Conservation (phyloP, 345 rosid genomes). For the Eucalyptus erythrocorys region DNA sequence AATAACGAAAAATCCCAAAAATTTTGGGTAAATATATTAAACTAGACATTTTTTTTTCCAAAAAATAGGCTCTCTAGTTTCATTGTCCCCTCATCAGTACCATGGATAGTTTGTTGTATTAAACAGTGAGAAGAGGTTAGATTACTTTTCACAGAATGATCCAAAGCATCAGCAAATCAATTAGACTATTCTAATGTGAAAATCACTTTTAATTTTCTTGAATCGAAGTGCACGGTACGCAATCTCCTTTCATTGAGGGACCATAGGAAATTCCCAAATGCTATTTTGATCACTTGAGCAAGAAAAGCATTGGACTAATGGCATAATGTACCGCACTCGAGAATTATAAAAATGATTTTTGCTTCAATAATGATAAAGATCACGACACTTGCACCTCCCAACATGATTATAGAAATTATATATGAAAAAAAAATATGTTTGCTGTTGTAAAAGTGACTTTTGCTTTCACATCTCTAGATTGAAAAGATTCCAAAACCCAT, state of each 20-base stretch:
- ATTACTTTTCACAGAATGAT: background rate
- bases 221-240: background rate
- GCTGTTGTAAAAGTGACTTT: background rate
- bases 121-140: background rate
- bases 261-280: background rate
- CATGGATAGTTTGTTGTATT: background rate
- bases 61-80: background rate
- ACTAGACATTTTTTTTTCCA: no score
- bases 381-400: background rate
- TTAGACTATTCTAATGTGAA: background rate
- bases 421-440: background rate
- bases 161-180: background rate
- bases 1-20: no score
- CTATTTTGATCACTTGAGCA: background rate
- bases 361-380: background rate
- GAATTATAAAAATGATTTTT: background rate
- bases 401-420: background rate
- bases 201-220: background rate
- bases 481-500: background rate
- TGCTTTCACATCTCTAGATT: background rate
- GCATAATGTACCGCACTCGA: background rate
- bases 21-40: fast-evolving
- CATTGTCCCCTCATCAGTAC: background rate
- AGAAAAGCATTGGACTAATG: background rate
- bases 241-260: background rate